Evolutionary conservation across 192 early-diverging fungal genomes (phyloP), one percentile per base, ranked within the genome.

Genomic region (Podochytrium sp.): DNA sequence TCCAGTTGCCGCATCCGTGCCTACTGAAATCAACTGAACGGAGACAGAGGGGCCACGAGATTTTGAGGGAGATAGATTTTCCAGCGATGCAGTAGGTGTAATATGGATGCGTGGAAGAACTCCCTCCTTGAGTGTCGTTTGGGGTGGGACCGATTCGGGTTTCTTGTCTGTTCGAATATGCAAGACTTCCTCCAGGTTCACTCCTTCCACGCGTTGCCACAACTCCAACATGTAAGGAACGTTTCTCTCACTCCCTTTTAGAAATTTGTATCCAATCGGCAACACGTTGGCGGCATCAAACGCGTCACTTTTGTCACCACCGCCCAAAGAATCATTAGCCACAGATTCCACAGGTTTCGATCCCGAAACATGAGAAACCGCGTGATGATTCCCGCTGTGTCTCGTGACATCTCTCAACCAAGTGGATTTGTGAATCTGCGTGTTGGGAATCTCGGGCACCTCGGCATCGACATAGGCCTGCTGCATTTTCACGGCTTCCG

Each of bases 151-250:
- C 34, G 25, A 20, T 59, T 32, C 27, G 2, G 25, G 27, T 20
- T 2, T 35, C 62, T 39, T 75, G 57, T 34, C 66, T 50, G 18
- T 20, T 33, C 23, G 53, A 30, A 18, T 59, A 12, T 33, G 57
- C 72, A 81, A 25, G 30, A 62, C 37, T 12, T n/a, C 57, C 12
- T 50, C 20, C 27, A 84, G 41, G 65, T 79, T 42, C 1, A 84
- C 58, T 0, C 78, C 78, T 76, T 84, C 83, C 7, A 75, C 81
- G 4, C 65, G 71, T 55, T 82, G 76, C 76, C 76, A 84, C 16
- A 84, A 51, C 20, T 83, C 68, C 14, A 84, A 71, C 83, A 84
- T 84, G 41, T 77, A 84, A n/a, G 76, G 77, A n/a, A 84, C 81
- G 65, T 84, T 84, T 25, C 73, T 42, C 41, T 73, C 55, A 18